These are phyloP conservation scores for Vitis amurensis DNA, from an alignment of 164 flowering plant genomes.

Conservation along the genomic window DNA sequence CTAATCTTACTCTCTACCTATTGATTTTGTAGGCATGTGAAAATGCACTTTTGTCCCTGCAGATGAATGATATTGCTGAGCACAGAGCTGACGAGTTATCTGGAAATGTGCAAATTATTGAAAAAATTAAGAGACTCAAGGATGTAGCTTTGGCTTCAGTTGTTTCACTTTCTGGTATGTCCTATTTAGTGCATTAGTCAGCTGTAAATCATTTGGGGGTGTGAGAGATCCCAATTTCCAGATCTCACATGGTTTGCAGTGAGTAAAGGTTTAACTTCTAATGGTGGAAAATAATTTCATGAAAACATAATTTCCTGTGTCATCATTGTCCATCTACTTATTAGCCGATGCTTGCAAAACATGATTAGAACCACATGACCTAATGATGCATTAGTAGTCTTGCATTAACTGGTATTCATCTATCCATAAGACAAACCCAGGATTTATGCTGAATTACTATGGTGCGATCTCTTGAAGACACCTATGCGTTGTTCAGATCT, in stretches of 20 bases:
- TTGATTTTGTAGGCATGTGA: constrained; percentile 56
- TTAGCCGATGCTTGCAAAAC: background rate
- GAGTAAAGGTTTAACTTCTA: background rate
- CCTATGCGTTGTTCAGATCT: background rate
- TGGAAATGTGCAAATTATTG: constrained; percentile 18
- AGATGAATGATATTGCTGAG: constrained; percentile 15
- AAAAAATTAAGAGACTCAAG: constrained; percentile 45
- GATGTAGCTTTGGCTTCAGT: constrained; percentile 36
- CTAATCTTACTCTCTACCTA: background rate
- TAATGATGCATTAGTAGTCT: background rate
- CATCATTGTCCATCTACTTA: background rate
- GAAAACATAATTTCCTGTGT: too few relatives aligned
- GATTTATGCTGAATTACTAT: constrained; percentile 1
- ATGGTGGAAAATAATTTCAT: background rate
- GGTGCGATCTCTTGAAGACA: background rate
- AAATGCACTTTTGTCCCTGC: constrained; percentile 43
- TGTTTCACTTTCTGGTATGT: constrained; percentile 55
- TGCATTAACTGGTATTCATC: background rate
- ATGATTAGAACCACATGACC: background rate
- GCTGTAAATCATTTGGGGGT: background rate
- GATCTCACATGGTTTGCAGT: background rate
- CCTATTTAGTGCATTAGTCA: background rate
- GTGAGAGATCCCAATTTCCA: background rate
- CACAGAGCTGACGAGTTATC: constrained; percentile 10
- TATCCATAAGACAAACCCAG: background rate